Evolutionary conservation across 129 eudicot genomes (phyloP).

Genomic region (Escallonia herrerae): DNA sequence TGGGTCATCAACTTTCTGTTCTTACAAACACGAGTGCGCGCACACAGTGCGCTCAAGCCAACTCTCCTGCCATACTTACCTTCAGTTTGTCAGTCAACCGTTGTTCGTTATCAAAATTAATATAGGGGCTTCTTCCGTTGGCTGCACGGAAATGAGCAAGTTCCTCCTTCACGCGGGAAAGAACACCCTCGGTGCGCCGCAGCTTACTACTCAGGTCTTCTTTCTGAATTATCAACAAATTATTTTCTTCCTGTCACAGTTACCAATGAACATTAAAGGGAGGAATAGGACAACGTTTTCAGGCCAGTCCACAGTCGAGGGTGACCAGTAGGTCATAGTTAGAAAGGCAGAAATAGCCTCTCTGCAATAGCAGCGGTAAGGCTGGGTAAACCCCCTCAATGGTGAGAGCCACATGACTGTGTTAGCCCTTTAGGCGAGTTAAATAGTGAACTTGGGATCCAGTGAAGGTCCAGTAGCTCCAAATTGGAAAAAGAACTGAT

Average conservation of each 20-base stretch:
- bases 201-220: slow-evolving; percentile 67
- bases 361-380: no score
- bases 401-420: no score
- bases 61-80: slow-evolving; percentile 32
- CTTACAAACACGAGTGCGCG: not conserved
- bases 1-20: not conserved
- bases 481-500: not conserved
- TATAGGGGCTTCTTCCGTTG: slow-evolving; percentile 46
- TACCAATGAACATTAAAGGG: not conserved
- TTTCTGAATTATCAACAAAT: slow-evolving; percentile 53
- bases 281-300: no score
- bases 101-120: slow-evolving; percentile 60
- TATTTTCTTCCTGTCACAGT: slow-evolving; percentile 81
- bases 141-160: slow-evolving; percentile 47
- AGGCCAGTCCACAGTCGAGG: no score
- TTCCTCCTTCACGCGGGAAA: slow-evolving; percentile 63
- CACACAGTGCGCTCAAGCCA: not conserved
- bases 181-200: slow-evolving; percentile 41
- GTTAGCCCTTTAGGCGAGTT: no score
- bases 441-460: no score
- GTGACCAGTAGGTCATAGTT: no score
- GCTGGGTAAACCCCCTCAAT: no score
- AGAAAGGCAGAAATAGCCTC: no score
- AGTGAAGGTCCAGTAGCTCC: not conserved
- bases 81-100: slow-evolving; percentile 46